phyloP scores from a whole-genome alignment of 1,139 yeast genomes.

The Kodamaea plutei region DNA sequence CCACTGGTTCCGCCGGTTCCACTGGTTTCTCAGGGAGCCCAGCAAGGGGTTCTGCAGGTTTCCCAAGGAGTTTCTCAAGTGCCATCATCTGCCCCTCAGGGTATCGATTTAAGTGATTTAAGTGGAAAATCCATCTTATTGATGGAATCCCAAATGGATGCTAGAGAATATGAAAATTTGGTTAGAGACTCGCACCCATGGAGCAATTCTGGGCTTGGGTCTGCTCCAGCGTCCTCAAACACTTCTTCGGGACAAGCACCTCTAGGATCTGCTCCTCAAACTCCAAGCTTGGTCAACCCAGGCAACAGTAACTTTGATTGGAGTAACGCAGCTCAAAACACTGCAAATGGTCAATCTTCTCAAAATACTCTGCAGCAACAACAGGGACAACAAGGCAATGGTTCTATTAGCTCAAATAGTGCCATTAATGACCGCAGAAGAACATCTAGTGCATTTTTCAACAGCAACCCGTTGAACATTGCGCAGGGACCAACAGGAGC shows the following conservation, averaged over 20 bases:
- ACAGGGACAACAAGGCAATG: slow-evolving; percentile 2
- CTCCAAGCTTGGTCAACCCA: slow-evolving; percentile 30
- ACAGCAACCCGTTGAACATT: slow-evolving; percentile 7
- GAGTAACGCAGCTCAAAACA: slow-evolving; percentile 5
- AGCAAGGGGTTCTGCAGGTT: slow-evolving; percentile 11
- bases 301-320: slow-evolving; percentile 13
- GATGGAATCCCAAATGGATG: slow-evolving; percentile 55
- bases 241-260: slow-evolving; percentile 3
- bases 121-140: slow-evolving; percentile 53
- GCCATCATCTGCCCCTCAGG: slow-evolving; percentile 2
- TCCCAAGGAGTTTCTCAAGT: slow-evolving; percentile 8
- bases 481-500: not conserved
- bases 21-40: slow-evolving; percentile 9
- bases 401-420: slow-evolving; percentile 4
- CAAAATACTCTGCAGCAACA: slow-evolving; percentile 4
- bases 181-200: slow-evolving; percentile 44
- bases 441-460: slow-evolving; percentile 32
- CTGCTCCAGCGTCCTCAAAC: slow-evolving; percentile 2
- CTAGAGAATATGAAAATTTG: slow-evolving; percentile 47
- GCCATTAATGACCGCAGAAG: slow-evolving; percentile 34
- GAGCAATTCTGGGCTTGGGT: slow-evolving; percentile 15
- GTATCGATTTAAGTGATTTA: slow-evolving; percentile 32
- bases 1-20: slow-evolving; percentile 2
- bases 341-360: not conserved
- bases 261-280: slow-evolving; percentile 32